Base-by-base conservation (phyloP, 257 asterid species). In the Solanum sejunctum region DNA sequence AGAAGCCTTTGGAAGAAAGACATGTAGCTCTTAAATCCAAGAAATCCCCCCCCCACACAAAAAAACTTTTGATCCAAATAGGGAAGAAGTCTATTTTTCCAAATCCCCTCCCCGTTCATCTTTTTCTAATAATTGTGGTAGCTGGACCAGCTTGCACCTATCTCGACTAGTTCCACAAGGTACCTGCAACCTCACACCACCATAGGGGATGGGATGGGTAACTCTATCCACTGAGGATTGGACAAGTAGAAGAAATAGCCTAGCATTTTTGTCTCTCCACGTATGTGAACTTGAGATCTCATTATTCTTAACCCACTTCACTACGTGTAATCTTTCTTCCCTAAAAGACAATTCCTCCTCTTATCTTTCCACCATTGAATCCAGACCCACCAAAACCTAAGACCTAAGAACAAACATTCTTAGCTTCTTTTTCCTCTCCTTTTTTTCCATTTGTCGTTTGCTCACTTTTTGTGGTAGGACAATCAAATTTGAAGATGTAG, bases 401-500 rank as follows among this genome's bases (percentile, higher is more conserved):
- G 81, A 73, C 39, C 57, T 72, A 47, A 21, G 41, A 21, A 8
- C 21, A 73, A 8, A 12, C 60, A 73, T 49, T 3, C 81, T 13
- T n/a, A 17, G 41, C 58, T 73, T 47, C 57, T 72, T 45, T 20
- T 21, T 73, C 58, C 41, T 47, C 57, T 49, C 58, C 10, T 73
- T 39, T 73, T 73, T 47, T 60, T 73, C 60, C 60, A 45, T 47
- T 18, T 8, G 47, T 21, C 57, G 47, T 21, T 73, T 64, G 18
- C 58, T 73, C 58, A 11, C 41, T 73, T 73, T 39, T 73, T 28
- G 57, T 21, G 36, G 58, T 45, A n/a, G 57, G n/a, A 28, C 58
- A 45, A 73, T 73, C 41, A 73, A 69, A 70, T 41, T 70, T 75
- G 61, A 49, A 82, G 97, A 88, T 83, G 92, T 94, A 92, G 93